A percentile compares a stretch with the other conserved stretches of the same genome.
Evolutionary conservation across 2,329 filamentous ascomycete genomes (phyloP).

Genomic region (Beauveria bassiana): DNA sequence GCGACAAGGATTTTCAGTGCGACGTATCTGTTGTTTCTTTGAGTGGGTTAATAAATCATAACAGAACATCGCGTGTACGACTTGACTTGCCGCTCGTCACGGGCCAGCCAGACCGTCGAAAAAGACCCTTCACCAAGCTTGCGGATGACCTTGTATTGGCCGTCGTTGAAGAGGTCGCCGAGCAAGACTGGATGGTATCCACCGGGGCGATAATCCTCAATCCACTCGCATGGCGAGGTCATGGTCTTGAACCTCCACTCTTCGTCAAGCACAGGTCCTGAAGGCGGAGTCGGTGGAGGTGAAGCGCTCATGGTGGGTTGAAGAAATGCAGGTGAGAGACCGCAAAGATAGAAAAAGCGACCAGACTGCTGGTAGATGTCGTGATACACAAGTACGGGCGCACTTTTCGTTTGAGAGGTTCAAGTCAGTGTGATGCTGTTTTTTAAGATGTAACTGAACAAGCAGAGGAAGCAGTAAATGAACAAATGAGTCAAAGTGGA

Average conservation of each 20-base stretch:
- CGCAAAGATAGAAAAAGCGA: background rate
- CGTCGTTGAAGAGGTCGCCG: conserved; percentile 31
- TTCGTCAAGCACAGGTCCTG: conserved; percentile 13
- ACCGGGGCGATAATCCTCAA: conserved; percentile 28
- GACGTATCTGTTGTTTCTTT: conserved; percentile 20
- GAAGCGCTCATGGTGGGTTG: conserved; percentile 16
- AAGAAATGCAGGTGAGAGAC: conserved; percentile 6
- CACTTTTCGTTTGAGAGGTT: background rate
- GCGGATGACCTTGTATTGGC: conserved; percentile 33
- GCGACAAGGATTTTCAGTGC: conserved; percentile 18
- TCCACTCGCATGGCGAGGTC: conserved; percentile 21
- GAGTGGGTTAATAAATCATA: background rate
- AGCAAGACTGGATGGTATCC: conserved; percentile 36
- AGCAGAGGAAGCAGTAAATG: too few species aligned
- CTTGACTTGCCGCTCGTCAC: conserved; percentile 20
- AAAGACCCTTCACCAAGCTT: conserved; percentile 38
- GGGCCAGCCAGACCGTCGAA: conserved; percentile 40
- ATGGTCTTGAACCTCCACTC: conserved; percentile 20
- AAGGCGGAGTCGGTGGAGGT: conserved; percentile 19
- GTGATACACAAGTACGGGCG: background rate
- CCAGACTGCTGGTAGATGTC: background rate
- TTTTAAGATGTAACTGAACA: too few species aligned
- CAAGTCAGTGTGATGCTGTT: too few species aligned
- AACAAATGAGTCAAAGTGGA: too few species aligned
- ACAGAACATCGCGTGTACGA: background rate